Conservation (phyloP, 2,329 filamentous ascomycete genomes). For the Claviceps sp. region DNA sequence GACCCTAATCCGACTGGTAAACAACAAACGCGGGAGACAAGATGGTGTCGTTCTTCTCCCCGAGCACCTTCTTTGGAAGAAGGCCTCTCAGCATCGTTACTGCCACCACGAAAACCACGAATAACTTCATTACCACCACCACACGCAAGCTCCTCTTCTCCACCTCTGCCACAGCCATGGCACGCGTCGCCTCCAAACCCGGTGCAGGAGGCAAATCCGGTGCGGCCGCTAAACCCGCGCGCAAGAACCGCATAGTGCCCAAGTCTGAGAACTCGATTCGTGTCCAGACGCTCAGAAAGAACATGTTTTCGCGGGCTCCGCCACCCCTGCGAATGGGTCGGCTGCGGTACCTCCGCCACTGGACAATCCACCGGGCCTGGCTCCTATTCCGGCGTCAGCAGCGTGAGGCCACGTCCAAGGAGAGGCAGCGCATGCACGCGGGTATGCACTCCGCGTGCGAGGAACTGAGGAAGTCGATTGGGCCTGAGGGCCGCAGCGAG, state of each 20-base stretch:
- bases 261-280: conserved; percentile 28
- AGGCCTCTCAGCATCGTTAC: background rate
- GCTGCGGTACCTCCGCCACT: conserved; percentile 79
- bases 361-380: conserved; percentile 98
- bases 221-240: conserved; percentile 13
- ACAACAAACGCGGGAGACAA: background rate
- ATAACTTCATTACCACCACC: background rate
- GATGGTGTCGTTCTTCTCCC: conserved; percentile 18
- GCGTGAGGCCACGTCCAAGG: conserved; percentile 48
- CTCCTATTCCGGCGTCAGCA: conserved; percentile 62
- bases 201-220: conserved; percentile 12
- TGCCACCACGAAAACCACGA: background rate
- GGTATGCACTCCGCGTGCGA: conserved; percentile 79
- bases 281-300: conserved; percentile 30
- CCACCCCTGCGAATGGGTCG: conserved; percentile 78
- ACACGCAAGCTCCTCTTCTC: conserved; percentile 17
- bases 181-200: conserved; percentile 16
- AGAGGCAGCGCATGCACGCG: conserved; percentile 68
- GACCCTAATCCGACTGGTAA: background rate
- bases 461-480: conserved; percentile 52
- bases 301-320: conserved; percentile 38
- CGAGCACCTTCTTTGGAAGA: conserved; percentile 17
- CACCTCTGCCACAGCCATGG: conserved; percentile 18
- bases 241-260: conserved; percentile 14
- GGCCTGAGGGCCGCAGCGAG: conserved; percentile 42